Evolutionary conservation across 495 filamentous ascomycete genomes (phyloP).

Genomic region (Aspergillus funiculosus): DNA sequence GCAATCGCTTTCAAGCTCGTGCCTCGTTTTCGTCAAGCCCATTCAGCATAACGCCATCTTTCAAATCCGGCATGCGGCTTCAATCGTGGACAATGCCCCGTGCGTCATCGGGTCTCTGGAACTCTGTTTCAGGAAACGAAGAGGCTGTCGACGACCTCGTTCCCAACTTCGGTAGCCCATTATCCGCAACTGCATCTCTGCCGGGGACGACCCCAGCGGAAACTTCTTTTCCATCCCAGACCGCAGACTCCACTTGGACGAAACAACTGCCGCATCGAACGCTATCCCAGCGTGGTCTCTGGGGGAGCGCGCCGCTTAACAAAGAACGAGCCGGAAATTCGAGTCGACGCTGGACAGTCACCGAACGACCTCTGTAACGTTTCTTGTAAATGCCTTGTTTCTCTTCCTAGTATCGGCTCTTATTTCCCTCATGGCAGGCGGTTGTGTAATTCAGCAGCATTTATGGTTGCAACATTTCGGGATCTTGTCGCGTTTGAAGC

Average conservation of each 20-base stretch:
- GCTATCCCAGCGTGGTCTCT: constrained; percentile 38
- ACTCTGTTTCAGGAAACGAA: constrained; percentile 24
- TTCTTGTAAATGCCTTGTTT: not conserved
- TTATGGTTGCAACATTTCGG: too few species aligned
- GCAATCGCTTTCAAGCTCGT: constrained; percentile 30
- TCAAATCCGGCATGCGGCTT: constrained; percentile 17
- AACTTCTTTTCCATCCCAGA: not conserved
- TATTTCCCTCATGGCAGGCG: too few species aligned
- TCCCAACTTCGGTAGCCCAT: constrained; percentile 33
- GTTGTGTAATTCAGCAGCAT: too few species aligned
- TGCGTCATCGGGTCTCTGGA: constrained; percentile 31
- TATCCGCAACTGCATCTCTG: constrained; percentile 13
- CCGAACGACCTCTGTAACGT: constrained; percentile 36
- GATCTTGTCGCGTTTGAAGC: too few species aligned
- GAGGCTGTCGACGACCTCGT: constrained; percentile 30
- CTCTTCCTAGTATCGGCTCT: too few species aligned
- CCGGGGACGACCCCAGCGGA: not conserved
- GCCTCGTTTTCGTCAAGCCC: constrained; percentile 24
- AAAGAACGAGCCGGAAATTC: constrained; percentile 28
- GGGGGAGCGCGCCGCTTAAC: constrained; percentile 35
- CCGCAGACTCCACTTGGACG: constrained; percentile 18
- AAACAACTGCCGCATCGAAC: constrained; percentile 33
- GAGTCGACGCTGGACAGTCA: constrained; percentile 42
- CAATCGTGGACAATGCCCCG: constrained; percentile 28
- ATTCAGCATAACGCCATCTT: constrained; percentile 22